These are phyloP conservation scores for Vachellia pachyceras DNA, from an alignment of 306 rosid species.

Conservation along the genomic window DNA sequence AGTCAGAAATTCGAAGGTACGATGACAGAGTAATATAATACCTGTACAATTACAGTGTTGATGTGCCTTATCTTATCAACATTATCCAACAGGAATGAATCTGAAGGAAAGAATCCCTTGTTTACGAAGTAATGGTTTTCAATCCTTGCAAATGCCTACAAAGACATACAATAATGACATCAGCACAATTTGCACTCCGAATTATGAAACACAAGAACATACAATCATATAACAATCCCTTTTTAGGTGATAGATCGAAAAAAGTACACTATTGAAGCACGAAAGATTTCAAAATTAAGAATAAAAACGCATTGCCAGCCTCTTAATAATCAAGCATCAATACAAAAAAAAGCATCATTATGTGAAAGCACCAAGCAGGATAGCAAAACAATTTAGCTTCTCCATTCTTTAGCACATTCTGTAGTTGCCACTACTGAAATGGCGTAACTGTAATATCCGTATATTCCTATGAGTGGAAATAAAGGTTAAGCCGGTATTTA, in stretches of 20 bases:
- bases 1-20: no score
- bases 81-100: slow-evolving; percentile 78
- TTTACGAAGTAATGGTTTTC: slow-evolving; percentile 92
- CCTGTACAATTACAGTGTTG: slow-evolving; percentile 85
- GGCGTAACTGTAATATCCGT: no score
- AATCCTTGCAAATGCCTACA: slow-evolving; percentile 94
- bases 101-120: slow-evolving; percentile 84
- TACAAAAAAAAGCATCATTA: slow-evolving; percentile 7
- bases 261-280: no score
- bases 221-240: slow-evolving; percentile 11
- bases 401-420: slow-evolving; percentile 19
- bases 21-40: slow-evolving; percentile 30
- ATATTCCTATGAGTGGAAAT: no score
- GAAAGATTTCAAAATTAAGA: not conserved
- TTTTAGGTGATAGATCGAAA: not conserved
- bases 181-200: not conserved
- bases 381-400: slow-evolving; percentile 7
- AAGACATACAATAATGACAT: slow-evolving; percentile 26
- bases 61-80: slow-evolving; percentile 87
- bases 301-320: not conserved
- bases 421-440: slow-evolving; percentile 14
- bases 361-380: slow-evolving; percentile 5
- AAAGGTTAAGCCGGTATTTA: no score
- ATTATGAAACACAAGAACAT: not conserved
- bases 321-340: slow-evolving; percentile 8